Conservation (phyloP, 2,329 filamentous ascomycete genomes). For the Pestalotiopsis sp. region DNA sequence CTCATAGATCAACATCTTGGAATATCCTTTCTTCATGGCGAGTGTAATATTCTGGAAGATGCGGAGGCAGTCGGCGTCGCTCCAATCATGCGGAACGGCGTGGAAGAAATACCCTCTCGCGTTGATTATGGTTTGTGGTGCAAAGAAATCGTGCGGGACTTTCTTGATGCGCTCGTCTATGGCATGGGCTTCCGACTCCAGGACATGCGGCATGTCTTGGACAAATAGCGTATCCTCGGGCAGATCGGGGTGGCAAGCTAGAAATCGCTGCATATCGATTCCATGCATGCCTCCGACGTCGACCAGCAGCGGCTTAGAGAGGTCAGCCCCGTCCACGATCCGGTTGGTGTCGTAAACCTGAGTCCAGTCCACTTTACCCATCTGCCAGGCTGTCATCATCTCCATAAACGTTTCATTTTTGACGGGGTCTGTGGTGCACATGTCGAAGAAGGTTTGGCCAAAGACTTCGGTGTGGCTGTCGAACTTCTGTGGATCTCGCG, state of each 20-base stretch:
- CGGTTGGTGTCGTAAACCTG: conserved; percentile 25
- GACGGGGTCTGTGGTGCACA: conserved; percentile 17
- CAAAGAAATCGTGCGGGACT: conserved; percentile 34
- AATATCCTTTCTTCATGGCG: conserved; percentile 52
- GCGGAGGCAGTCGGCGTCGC: conserved; percentile 28
- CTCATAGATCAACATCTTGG: conserved; percentile 38
- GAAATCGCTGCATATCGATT: conserved; percentile 35
- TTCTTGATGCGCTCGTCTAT: conserved; percentile 23
- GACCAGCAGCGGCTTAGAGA: conserved; percentile 34
- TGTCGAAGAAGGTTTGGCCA: conserved; percentile 25
- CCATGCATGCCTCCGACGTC: conserved; percentile 44
- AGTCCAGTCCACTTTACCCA: conserved; percentile 25
- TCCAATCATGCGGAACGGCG: conserved; percentile 41
- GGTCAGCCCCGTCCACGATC: conserved; percentile 24
- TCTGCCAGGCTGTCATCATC: conserved; percentile 22
- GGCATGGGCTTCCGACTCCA: conserved; percentile 11
- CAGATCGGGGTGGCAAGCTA: conserved; percentile 30
- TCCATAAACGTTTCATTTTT: conserved; percentile 25
- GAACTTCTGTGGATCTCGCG: conserved; percentile 18
- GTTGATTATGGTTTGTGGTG: conserved; percentile 24
- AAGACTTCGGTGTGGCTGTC: conserved; percentile 21
- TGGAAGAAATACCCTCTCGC: conserved; percentile 33
- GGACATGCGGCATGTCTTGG: conserved; percentile 38
- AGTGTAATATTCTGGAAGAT: conserved; percentile 46
- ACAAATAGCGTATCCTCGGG: conserved; percentile 35